Evolutionary conservation across 352 stramenopile species (phyloP).

Genomic region (Pseudoperonospora humuli): DNA sequence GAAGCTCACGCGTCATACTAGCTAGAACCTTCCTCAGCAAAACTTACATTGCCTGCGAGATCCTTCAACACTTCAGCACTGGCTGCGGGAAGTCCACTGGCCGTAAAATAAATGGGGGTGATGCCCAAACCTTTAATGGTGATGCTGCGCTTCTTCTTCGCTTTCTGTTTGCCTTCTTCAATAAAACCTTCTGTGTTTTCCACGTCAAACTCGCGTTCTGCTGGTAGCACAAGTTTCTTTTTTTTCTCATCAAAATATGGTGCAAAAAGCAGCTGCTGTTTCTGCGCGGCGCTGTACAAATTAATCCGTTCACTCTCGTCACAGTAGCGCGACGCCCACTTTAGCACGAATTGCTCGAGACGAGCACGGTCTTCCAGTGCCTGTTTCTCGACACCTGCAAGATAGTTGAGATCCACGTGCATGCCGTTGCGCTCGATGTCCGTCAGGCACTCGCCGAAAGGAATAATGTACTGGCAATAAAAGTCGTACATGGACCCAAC

Average conservation of each 20-base stretch:
- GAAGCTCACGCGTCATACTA: background rate
- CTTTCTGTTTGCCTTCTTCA: conserved; percentile 57
- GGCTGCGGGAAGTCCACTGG: conserved; percentile 86
- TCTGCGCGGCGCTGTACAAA: conserved; percentile 88
- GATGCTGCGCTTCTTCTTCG: conserved; percentile 77
- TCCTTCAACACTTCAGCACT: conserved; percentile 91
- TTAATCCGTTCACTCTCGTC: conserved; percentile 94
- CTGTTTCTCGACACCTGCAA: conserved; percentile 86
- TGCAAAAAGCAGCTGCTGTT: conserved; percentile 96
- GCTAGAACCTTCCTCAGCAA: background rate
- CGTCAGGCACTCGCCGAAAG: conserved; percentile 97
- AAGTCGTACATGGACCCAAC: conserved; percentile 93
- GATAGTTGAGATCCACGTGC: conserved; percentile 85
- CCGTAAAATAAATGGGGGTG: conserved; percentile 88
- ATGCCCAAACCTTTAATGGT: conserved; percentile 89
- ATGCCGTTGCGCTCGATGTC: conserved; percentile 97
- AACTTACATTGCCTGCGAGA: conserved; percentile 83
- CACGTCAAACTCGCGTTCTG: conserved; percentile 70
- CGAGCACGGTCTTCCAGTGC: conserved; percentile 85
- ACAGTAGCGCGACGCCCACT: conserved; percentile 90
- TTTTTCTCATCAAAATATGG: conserved; percentile 70
- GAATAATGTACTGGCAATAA: conserved; percentile 93
- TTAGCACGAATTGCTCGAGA: conserved; percentile 79
- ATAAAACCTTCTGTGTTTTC: conserved; percentile 72
- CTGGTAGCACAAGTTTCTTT: conserved; percentile 59